Evolutionary conservation across 2,329 filamentous ascomycete species (phyloP).

Genomic region (Sarocladium oryzae): DNA sequence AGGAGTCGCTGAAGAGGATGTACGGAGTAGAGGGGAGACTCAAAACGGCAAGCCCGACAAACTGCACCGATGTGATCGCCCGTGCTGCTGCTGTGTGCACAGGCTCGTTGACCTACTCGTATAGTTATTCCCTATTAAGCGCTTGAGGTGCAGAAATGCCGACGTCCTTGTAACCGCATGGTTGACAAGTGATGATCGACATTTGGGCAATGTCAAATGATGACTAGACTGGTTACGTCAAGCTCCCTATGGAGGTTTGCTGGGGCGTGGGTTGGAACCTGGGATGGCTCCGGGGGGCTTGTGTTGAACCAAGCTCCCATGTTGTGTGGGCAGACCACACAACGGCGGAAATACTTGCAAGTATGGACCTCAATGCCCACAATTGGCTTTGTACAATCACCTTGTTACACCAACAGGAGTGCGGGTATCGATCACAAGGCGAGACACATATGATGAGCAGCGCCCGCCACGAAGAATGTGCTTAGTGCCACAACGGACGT

Average conservation of each 20-base stretch:
- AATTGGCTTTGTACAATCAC: background rate
- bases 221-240: background rate
- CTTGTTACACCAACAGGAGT: background rate
- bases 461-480: background rate
- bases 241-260: background rate
- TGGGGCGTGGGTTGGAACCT: background rate
- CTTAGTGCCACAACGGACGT: background rate
- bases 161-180: background rate
- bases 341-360: too few relatives aligned
- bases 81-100: too few relatives aligned
- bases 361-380: too few relatives aligned
- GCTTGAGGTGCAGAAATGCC: too few relatives aligned
- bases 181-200: background rate
- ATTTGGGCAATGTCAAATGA: background rate
- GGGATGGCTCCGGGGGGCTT: background rate
- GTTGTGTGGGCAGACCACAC: background rate
- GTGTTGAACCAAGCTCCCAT: background rate
- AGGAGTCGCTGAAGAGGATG: too few relatives aligned
- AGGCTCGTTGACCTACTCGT: too few relatives aligned
- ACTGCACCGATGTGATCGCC: too few relatives aligned
- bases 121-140: too few relatives aligned
- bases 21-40: too few relatives aligned
- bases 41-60: too few relatives aligned
- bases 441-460: background rate
- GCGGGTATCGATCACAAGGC: background rate